Base-by-base conservation (phyloP, 306 rosid genomes). In the Cyclanthera cordifolia region DNA sequence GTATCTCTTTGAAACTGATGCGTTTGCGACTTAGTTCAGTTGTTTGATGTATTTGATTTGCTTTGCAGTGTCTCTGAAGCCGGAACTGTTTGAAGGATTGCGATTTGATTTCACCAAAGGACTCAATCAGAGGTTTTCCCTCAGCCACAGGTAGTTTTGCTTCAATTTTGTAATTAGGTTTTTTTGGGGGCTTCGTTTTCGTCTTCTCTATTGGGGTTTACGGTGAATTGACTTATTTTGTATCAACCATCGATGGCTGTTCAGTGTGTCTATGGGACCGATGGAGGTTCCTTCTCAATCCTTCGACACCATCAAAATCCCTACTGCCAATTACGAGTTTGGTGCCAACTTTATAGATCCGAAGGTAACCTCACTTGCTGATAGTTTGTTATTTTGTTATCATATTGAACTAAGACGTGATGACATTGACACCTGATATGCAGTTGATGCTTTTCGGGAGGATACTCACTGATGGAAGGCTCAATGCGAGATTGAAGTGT, bases 371-470 rank as follows among this genome's bases (percentile, higher is more conserved):
- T 16, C 32, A 32, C 60, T 50, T 5, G 1, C 11, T 51, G 46
- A 9, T 16, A 6, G 27, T 32, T 59, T 60, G 13, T 37, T 60
- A 20, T 70, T 61, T 61, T 27, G 10, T 19, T 32, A 5, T 64
- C 47, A 45, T 45, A 65, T 9, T 67, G 20, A 39, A 48, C 47
- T 7, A 8, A 23, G 53, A 75, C 28, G 48, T 52, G 21, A 24
- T 37, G 41, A 0, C 49, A 12, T 16, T 64, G 50, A 43, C 34
- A 21, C 27, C 43, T 72, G 43, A 9, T 55, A 25, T 71, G 81
- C 71, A 94, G 99, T 72, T 90, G 92, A 85, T 94, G 97, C 97
- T 94, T 25, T 75, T 88, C 39, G 99, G 99, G 73, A 86, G 99
- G 73, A 20, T 86, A 13, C n/a, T 84, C 79, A 90, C 99, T 13